phyloP scores from a whole-genome alignment of 2,329 filamentous ascomycete species.

The Neonectria ditissima region DNA sequence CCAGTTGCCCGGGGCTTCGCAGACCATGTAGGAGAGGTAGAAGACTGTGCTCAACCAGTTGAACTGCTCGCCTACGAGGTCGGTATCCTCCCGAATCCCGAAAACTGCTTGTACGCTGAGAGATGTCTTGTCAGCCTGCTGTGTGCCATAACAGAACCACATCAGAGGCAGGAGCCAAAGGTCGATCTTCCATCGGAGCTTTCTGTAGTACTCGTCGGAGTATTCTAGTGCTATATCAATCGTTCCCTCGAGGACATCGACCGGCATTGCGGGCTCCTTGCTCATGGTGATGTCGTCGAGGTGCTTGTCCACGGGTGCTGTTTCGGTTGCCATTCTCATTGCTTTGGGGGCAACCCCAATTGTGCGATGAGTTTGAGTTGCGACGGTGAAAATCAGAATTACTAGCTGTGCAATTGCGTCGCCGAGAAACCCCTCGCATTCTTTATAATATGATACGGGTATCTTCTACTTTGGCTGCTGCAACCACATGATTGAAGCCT shows the following conservation, averaged over 20 bases:
- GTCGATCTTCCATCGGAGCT: slow-evolving; percentile 47
- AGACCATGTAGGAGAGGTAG: slow-evolving; percentile 46
- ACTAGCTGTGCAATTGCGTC: too few species aligned
- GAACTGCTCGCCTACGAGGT: slow-evolving; percentile 46
- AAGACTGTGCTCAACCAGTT: slow-evolving; percentile 48
- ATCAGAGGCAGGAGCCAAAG: slow-evolving; percentile 47
- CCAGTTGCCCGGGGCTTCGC: slow-evolving; percentile 46
- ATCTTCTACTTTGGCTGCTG: neutral
- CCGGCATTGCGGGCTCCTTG: neutral
- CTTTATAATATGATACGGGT: neutral
- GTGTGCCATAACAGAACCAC: slow-evolving; percentile 47
- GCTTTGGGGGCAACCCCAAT: neutral
- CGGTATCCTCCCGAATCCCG: slow-evolving; percentile 45
- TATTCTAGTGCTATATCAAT: slow-evolving; percentile 27
- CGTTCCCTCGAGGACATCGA: slow-evolving; percentile 15
- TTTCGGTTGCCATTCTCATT: slow-evolving; percentile 3
- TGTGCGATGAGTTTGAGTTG: neutral
- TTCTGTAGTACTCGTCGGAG: slow-evolving; percentile 42
- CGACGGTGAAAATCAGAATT: neutral
- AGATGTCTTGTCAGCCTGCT: slow-evolving; percentile 48
- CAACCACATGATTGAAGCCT: neutral
- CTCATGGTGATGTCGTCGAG: slow-evolving; percentile 3
- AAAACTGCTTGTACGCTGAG: slow-evolving; percentile 47
- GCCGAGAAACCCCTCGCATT: neutral
- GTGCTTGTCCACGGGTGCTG: neutral